phyloP scores from a whole-genome alignment of 2,329 filamentous ascomycete species.

The Aureobasidium subglaciale region DNA sequence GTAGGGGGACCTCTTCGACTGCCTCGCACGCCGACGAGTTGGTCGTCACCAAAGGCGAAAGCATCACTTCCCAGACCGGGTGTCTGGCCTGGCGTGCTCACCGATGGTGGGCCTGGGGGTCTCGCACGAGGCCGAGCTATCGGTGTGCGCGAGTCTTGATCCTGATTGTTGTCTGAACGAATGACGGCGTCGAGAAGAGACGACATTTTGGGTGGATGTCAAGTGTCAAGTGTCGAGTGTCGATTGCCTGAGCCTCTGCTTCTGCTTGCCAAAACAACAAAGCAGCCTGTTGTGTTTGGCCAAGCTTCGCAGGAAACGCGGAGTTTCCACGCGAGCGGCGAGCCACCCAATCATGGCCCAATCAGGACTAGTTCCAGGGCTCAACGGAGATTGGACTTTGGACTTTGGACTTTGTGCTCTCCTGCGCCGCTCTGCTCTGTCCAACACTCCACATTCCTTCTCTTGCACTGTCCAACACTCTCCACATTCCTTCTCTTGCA shows the following conservation, averaged over 20 bases:
- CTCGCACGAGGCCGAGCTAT: neutral
- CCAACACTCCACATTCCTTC: neutral
- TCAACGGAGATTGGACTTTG: neutral
- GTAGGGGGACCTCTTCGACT: conserved; percentile 31
- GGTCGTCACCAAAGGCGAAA: conserved; percentile 54
- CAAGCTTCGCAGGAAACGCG: neutral
- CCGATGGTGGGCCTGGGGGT: conserved; percentile 46
- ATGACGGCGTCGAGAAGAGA: conserved; percentile 45
- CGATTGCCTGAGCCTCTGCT: too few species aligned
- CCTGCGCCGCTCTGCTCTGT: neutral
- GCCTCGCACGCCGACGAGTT: conserved; percentile 50
- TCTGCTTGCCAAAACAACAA: neutral
- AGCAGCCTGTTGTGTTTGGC: neutral
- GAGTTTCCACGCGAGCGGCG: neutral
- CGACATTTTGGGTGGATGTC: conserved; percentile 37
- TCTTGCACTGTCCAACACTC: neutral
- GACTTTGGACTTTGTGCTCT: neutral
- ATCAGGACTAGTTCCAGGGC: neutral
- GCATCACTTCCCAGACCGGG: conserved; percentile 46
- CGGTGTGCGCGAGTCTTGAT: conserved; percentile 27
- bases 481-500: too few species aligned
- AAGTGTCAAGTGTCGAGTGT: neutral
- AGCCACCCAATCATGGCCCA: neutral
- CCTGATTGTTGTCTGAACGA: conserved; percentile 35
- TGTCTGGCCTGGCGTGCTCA: conserved; percentile 34